These are phyloP conservation scores for Trichosporon sp. DNA, from an alignment of 1,284 basidiomycete species.

Conservation along the genomic window DNA sequence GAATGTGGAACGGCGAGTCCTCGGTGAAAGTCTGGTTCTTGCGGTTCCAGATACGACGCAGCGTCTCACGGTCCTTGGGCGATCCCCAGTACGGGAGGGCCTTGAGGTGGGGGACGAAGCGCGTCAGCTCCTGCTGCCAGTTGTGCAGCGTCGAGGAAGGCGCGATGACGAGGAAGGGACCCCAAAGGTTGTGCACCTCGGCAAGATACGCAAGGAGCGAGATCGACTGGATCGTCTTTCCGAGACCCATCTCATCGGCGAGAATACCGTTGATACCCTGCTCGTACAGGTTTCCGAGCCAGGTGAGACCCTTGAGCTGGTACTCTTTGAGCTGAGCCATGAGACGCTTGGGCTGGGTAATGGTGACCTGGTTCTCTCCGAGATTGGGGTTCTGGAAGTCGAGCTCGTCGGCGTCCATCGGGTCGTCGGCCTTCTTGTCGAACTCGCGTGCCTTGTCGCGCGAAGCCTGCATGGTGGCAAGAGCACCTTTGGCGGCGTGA, in stretches of 20 bases:
- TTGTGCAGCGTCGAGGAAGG: slow-evolving; percentile 98
- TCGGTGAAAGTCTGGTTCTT: slow-evolving; percentile 95
- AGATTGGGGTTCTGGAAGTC: slow-evolving; percentile 99
- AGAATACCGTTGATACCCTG: slow-evolving; percentile 99
- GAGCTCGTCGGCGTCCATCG: slow-evolving; percentile 88
- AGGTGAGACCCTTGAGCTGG: slow-evolving; percentile 96
- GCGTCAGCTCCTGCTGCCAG: slow-evolving; percentile 98
- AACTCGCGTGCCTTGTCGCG: slow-evolving; percentile 81
- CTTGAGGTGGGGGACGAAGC: slow-evolving; percentile 92
- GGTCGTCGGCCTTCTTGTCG: slow-evolving; percentile 62
- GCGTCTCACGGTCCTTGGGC: slow-evolving; percentile 89
- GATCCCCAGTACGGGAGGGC: slow-evolving; percentile 98
- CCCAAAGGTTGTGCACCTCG: slow-evolving; percentile 98
- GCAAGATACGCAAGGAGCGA: slow-evolving; percentile 95
- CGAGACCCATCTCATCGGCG: slow-evolving; percentile 98
- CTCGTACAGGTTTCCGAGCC: slow-evolving; percentile 97
- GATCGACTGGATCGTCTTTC: slow-evolving; percentile 99
- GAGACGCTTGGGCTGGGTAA: slow-evolving; percentile 93
- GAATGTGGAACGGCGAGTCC: slow-evolving; percentile 93
- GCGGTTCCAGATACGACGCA: slow-evolving; percentile 98
- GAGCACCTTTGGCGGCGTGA: slow-evolving; percentile 87
- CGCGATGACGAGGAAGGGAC: slow-evolving; percentile 98
- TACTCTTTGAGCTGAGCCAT: slow-evolving; percentile 98
- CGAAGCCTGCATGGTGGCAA: slow-evolving; percentile 82
- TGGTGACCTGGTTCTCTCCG: slow-evolving; percentile 80